These are phyloP conservation scores for Phytophthora boehmeriae DNA, from an alignment of 352 stramenopile genomes.

Conservation along the genomic window DNA sequence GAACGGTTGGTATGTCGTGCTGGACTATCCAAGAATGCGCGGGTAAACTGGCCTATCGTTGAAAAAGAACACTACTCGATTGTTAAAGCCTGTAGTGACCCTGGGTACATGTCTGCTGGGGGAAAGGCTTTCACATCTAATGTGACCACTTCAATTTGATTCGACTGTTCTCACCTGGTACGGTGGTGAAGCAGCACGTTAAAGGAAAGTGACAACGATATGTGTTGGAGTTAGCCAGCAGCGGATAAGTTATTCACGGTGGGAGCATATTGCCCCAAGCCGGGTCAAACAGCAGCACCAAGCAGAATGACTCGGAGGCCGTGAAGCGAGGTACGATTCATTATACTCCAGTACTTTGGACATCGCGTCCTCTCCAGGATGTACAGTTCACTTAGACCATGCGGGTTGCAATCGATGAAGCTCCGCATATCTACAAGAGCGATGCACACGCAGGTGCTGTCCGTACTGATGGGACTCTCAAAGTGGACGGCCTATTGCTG, in stretches of 20 bases:
- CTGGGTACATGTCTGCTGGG: background rate
- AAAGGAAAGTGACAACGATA: background rate
- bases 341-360: background rate
- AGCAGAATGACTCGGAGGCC: background rate
- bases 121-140: background rate
- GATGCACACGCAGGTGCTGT: too few species aligned
- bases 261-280: background rate
- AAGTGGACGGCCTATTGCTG: too few species aligned
- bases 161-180: background rate
- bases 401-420: too few species aligned
- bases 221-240: background rate
- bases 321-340: background rate
- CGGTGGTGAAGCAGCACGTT: background rate
- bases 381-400: background rate
- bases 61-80: background rate
- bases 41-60: background rate
- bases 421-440: too few species aligned
- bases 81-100: background rate
- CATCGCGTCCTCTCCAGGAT: background rate
- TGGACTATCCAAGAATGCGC: background rate
- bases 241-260: background rate
- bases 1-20: background rate
- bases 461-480: too few species aligned
- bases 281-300: background rate
- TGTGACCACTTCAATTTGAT: background rate